Evolutionary conservation across 139 green algal genomes (phyloP).

Genomic region (Eudorina sp.): DNA sequence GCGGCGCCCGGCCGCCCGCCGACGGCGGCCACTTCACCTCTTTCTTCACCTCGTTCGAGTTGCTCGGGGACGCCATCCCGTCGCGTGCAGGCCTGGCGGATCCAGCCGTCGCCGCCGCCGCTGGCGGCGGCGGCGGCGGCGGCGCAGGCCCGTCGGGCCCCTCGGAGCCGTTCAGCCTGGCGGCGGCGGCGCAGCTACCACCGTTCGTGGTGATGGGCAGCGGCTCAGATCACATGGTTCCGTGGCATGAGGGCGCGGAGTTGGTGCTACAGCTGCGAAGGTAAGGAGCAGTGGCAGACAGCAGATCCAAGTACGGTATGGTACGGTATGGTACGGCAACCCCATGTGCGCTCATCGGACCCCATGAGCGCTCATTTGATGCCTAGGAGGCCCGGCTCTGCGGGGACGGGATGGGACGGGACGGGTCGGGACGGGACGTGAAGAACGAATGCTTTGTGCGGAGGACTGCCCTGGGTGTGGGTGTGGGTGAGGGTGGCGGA

Average conservation of each 20-base stretch:
- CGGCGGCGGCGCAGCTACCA: constrained; percentile 37
- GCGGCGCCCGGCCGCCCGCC: background rate
- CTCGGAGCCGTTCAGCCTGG: background rate
- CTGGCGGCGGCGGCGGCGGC: background rate
- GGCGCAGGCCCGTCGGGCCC: too few species aligned
- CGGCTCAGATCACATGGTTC: constrained; percentile 59
- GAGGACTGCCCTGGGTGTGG: too few species aligned
- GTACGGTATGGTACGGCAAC: too few species aligned
- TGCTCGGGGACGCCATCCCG: constrained; percentile 67
- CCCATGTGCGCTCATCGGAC: too few species aligned
- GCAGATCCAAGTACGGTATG: too few species aligned
- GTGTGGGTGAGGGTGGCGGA: too few species aligned
- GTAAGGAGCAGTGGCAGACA: too few species aligned
- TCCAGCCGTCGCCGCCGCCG: background rate
- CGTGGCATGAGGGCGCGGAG: constrained; percentile 63
- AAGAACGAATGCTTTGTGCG: too few species aligned
- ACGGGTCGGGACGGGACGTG: too few species aligned
- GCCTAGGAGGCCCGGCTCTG: too few species aligned
- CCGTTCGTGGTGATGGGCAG: constrained; percentile 52
- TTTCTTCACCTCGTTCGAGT: constrained; percentile 45
- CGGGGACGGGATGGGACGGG: too few species aligned
- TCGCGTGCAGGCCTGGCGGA: constrained; percentile 61
- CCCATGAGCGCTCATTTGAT: too few species aligned
- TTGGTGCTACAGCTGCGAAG: constrained; percentile 5
- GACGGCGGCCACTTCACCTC: background rate